These are phyloP conservation scores for Blastomyces gilchristii DNA, from an alignment of 2,329 filamentous ascomycete genomes.

Conservation along the genomic window DNA sequence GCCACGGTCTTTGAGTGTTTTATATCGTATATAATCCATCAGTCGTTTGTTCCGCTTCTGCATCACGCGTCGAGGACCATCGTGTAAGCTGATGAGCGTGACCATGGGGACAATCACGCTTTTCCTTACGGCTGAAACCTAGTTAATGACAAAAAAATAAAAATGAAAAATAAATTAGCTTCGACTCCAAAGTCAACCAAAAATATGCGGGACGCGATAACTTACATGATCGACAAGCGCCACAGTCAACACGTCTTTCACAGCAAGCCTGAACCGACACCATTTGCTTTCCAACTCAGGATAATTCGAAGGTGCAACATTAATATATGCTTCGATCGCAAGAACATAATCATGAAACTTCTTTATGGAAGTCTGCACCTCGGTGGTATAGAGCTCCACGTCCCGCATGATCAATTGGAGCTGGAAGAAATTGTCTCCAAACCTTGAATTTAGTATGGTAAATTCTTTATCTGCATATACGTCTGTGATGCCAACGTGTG, in stretches of 20 bases:
- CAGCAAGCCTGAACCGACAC: slow-evolving; percentile 78
- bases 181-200: neutral
- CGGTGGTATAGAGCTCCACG: slow-evolving; percentile 84
- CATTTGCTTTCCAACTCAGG: slow-evolving; percentile 89
- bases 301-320: slow-evolving; percentile 56
- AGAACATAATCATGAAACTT: slow-evolving; percentile 71
- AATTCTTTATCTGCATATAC: slow-evolving; percentile 73
- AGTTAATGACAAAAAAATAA: slow-evolving; percentile 6
- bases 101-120: slow-evolving; percentile 79
- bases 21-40: slow-evolving; percentile 73
- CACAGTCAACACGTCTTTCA: slow-evolving; percentile 74
- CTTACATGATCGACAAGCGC: slow-evolving; percentile 72
- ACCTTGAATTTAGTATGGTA: slow-evolving; percentile 69
- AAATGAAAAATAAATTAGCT: neutral
- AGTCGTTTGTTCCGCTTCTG: slow-evolving; percentile 91
- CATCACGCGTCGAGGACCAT: slow-evolving; percentile 78
- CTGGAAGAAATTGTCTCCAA: slow-evolving; percentile 83
- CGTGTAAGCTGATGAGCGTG: slow-evolving; percentile 66
- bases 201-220: slow-evolving; percentile 6
- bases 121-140: slow-evolving; percentile 59
- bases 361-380: slow-evolving; percentile 67
- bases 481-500: slow-evolving; percentile 53
- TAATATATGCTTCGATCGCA: slow-evolving; percentile 74
- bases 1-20: slow-evolving; percentile 64
- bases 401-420: slow-evolving; percentile 87